These are phyloP conservation scores for Corymbia maculata DNA, from an alignment of 345 rosid species.

Conservation along the genomic window DNA sequence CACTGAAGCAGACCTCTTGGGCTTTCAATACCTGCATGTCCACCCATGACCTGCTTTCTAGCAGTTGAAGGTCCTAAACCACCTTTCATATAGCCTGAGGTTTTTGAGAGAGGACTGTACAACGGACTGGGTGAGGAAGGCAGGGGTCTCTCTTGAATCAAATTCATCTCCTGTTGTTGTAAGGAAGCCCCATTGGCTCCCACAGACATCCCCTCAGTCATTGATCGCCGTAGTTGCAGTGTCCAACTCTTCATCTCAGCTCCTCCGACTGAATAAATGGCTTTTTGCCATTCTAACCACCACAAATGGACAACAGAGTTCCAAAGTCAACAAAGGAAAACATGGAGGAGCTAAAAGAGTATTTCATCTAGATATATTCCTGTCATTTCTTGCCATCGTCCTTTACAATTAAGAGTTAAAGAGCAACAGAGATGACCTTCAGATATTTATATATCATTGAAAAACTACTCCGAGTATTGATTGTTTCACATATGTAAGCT, in stretches of 20 bases:
- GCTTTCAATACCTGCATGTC: conserved; percentile 52
- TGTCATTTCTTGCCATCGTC: not conserved
- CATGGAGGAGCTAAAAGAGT: not conserved
- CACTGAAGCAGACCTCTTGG: conserved; percentile 91
- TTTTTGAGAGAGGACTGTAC: conserved; percentile 75
- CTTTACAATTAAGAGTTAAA: not conserved
- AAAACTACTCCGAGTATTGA: not conserved
- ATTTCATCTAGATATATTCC: not conserved
- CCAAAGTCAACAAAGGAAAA: not conserved
- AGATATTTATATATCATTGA: not conserved
- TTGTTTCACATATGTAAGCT: not conserved
- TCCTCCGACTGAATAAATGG: conserved; percentile 85
- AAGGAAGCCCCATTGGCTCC: conserved; percentile 62
- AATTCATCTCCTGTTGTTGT: conserved; percentile 87
- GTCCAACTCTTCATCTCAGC: conserved; percentile 96
- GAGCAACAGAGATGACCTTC: not conserved
- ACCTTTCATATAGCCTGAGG: conserved; percentile 85
- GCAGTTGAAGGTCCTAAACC: conserved; percentile 65
- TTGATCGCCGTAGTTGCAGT: conserved; percentile 76
- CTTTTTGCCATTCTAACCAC: conserved; percentile 96
- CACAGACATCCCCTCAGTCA: conserved; percentile 70
- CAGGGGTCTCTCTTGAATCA: conserved; percentile 82
- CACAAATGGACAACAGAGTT: not conserved
- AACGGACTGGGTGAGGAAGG: conserved; percentile 80
- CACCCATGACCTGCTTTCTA: conserved; percentile 77